These are phyloP conservation scores for Lyophyllum atratum DNA, from an alignment of 768 basidiomycete species.

Conservation along the genomic window DNA sequence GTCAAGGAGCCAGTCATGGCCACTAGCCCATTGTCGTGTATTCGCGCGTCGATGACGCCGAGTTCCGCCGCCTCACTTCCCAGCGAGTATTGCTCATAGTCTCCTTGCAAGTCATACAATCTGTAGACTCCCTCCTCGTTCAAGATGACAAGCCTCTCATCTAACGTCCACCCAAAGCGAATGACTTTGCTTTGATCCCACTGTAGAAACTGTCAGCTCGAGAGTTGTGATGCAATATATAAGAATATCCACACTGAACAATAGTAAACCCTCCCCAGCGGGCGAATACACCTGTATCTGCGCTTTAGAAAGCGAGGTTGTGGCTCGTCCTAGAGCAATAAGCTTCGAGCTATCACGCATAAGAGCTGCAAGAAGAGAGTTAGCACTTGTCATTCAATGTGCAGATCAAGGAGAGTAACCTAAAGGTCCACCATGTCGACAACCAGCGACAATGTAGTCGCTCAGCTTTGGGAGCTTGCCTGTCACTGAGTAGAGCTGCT, in stretches of 20 bases:
- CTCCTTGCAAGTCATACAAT: conserved; percentile 83
- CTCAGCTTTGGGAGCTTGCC: conserved; percentile 78
- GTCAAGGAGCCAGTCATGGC: conserved; percentile 76
- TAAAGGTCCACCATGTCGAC: conserved; percentile 86
- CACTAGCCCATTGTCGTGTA: conserved; percentile 87
- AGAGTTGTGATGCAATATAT: conserved; percentile 17
- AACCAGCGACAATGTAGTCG: conserved; percentile 81
- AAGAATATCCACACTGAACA: conserved; percentile 69
- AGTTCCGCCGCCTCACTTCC: conserved; percentile 81
- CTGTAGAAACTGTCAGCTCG: conserved; percentile 39
- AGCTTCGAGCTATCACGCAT: conserved; percentile 86
- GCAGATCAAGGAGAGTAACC: conserved; percentile 47
- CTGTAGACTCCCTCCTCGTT: conserved; percentile 94
- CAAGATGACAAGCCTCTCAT: conserved; percentile 80
- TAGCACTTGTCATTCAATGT: background rate
- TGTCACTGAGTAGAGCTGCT: conserved; percentile 80
- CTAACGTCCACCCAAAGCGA: conserved; percentile 81
- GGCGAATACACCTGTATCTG: conserved; percentile 90
- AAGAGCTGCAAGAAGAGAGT: conserved; percentile 53
- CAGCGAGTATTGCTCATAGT: conserved; percentile 84
- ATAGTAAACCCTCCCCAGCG: conserved; percentile 70
- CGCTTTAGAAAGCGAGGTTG: conserved; percentile 63
- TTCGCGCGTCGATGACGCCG: conserved; percentile 83
- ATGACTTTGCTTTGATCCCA: conserved; percentile 91
- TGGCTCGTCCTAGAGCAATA: conserved; percentile 64